Base-by-base conservation (phyloP, 371 early-diverging fungal genomes). In the Circinella minor region DNA sequence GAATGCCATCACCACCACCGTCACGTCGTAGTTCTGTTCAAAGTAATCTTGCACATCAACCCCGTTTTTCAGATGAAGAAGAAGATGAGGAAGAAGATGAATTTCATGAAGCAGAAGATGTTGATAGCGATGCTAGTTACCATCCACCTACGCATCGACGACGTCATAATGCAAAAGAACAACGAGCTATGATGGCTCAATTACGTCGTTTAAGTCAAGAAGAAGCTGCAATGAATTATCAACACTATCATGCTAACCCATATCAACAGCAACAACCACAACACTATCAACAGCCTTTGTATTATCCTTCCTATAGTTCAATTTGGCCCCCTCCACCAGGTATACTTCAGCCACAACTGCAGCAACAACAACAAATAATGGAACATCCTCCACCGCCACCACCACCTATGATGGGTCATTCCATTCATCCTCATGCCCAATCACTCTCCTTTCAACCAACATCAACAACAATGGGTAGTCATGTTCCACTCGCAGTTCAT, bases 191-290 rank as follows among this genome's bases (percentile, higher is more conserved):
- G 75, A 94, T 94, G 61, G 82, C 81, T 55, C 95, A 95, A 69
- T 93, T 97, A 71, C 84, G 95, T 60, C 88, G 95, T 46, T 85
- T 94, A 36, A 95, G 95, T 71, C 96, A 95, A 69, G 89, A 96
- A 85, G 95, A 96, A 79, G 63, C 66, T 36, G 36, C 49, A 17
- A 67, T 55, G 55, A 55, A 15, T 55, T 38, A 67, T 36, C 59
- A 49, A 3, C 55, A 73, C 15, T 36, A 61, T 15, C 54, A 73
- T n/a, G 11, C 11, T 43, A 4, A 17, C 15, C 51, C 51, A n/a
- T n/a, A 51, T n/a, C 51, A 14, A 13, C 63, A 63, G 47, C 39
- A 47, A 36, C 20, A 4, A 15, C 13, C 20, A 48, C 61, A 60
- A 60, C 38, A 34, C 4, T 54, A 14, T 0, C 49, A 39, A 55